A percentile compares a stretch with the other conserved stretches of the same genome.
Evolutionary conservation across 805 yeast species (phyloP).

Genomic region (Diddensiella santjacobensis): DNA sequence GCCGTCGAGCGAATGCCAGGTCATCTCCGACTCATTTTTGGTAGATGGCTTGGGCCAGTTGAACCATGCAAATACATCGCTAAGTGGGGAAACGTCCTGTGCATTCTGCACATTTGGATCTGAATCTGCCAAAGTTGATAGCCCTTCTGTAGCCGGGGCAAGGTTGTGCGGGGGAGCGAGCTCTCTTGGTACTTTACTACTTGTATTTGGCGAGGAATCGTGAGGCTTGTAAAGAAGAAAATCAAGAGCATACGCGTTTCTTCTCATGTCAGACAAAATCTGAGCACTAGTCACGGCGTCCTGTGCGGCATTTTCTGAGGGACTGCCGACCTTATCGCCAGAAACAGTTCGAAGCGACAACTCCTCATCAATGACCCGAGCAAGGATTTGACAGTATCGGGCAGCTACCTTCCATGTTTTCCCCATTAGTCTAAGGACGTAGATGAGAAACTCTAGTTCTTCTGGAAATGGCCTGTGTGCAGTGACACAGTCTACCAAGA

Average conservation of each 20-base stretch:
- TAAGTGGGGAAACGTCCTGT: neutral
- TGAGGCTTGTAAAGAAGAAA: constrained; percentile 19
- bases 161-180: neutral
- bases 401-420: constrained; percentile 26
- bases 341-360: constrained; percentile 16
- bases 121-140: neutral
- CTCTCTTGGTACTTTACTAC: neutral
- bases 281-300: constrained; percentile 17
- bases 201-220: constrained; percentile 5
- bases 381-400: constrained; percentile 23
- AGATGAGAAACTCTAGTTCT: constrained; percentile 23
- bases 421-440: constrained; percentile 22
- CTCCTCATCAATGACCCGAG: constrained; percentile 27
- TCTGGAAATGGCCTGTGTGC: constrained; percentile 18
- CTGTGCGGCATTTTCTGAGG: neutral
- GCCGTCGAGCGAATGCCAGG: constrained; percentile 18
- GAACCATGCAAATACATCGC: constrained; percentile 26
- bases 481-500: constrained; percentile 27
- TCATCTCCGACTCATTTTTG: constrained; percentile 1
- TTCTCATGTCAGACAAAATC: constrained; percentile 27
- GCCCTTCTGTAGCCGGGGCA: neutral
- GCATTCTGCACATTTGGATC: neutral
- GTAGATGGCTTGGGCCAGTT: constrained; percentile 24
- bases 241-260: constrained; percentile 29
- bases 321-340: neutral